phyloP scores from a whole-genome alignment of 1,284 basidiomycete species.

The Takashimella tepidaria region DNA sequence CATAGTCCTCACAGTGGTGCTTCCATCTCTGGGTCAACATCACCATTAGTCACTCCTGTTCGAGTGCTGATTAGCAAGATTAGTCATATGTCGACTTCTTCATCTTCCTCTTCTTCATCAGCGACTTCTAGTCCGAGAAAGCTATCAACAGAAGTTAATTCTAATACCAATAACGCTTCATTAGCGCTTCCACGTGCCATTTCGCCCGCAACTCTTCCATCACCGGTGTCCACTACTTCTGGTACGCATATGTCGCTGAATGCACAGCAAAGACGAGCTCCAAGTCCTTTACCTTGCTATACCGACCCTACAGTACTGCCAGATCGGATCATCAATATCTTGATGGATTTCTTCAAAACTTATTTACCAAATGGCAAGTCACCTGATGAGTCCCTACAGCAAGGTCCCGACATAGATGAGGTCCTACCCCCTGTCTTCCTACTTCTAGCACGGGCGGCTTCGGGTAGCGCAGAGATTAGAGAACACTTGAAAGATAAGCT shows the following conservation, averaged over 20 bases:
- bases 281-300: not conserved
- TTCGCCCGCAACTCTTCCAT: not conserved
- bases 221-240: not conserved
- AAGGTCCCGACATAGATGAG: slow-evolving; percentile 60
- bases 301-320: slow-evolving; percentile 23
- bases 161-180: no score
- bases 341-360: slow-evolving; percentile 24
- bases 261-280: not conserved
- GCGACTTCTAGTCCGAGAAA: slow-evolving; percentile 7
- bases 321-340: slow-evolving; percentile 20
- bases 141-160: no score
- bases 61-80: slow-evolving; percentile 18
- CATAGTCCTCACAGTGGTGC: no score
- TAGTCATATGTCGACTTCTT: slow-evolving; percentile 15
- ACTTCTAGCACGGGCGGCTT: slow-evolving; percentile 64
- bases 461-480: slow-evolving; percentile 58
- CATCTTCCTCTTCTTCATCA: slow-evolving; percentile 7
- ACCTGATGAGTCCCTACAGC: slow-evolving; percentile 19
- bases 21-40: no score
- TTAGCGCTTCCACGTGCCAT: not conserved
- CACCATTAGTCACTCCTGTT: no score
- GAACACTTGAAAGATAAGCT: slow-evolving; percentile 59
- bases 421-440: slow-evolving; percentile 66
- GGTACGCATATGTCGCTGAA: slow-evolving; percentile 1
- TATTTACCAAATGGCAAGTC: slow-evolving; percentile 24